A percentile compares a stretch with the other conserved stretches of the same genome.
These are phyloP conservation scores for Chondrus crispus DNA, from an alignment of 23 red algal genomes.

Conservation along the genomic window DNA sequence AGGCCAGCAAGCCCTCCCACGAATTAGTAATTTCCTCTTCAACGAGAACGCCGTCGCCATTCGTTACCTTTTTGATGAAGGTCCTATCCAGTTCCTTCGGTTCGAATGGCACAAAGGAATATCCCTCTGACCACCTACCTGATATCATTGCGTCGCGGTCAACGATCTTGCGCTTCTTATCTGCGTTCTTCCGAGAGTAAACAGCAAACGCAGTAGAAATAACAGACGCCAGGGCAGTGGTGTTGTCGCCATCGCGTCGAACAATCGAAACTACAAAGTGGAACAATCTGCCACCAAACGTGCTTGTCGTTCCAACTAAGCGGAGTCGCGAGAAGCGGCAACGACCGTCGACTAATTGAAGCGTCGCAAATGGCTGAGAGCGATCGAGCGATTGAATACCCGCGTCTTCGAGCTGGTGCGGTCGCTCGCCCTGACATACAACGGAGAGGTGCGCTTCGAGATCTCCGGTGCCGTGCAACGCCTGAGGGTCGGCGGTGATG, in stretches of 20 bases:
- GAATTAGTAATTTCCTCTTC: slow-evolving; percentile 86
- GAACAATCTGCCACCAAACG: slow-evolving; percentile 72
- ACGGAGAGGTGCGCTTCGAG: slow-evolving; percentile 61
- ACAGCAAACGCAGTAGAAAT: slow-evolving; percentile 82
- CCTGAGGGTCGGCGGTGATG: slow-evolving; percentile 33
- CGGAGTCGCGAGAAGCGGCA: slow-evolving; percentile 84
- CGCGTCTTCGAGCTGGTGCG: slow-evolving; percentile 64
- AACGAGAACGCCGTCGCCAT: slow-evolving; percentile 62
- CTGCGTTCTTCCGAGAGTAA: slow-evolving; percentile 87
- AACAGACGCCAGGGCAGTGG: slow-evolving; percentile 61
- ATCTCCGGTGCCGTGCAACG: slow-evolving; percentile 27
- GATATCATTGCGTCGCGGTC: slow-evolving; percentile 67
- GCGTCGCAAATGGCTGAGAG: slow-evolving; percentile 26
- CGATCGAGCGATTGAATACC: slow-evolving; percentile 66
- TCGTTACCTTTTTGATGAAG: slow-evolving; percentile 83
- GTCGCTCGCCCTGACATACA: slow-evolving; percentile 43
- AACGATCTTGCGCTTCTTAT: slow-evolving; percentile 79
- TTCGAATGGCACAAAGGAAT: slow-evolving; percentile 71
- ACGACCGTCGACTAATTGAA: slow-evolving; percentile 56
- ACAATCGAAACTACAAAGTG: slow-evolving; percentile 73
- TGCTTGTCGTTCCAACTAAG: slow-evolving; percentile 65
- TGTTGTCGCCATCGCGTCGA: slow-evolving; percentile 32
- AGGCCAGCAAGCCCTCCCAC: slow-evolving; percentile 71
- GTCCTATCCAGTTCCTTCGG: slow-evolving; percentile 72
- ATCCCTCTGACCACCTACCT: slow-evolving; percentile 52